A percentile compares a stretch with the other conserved stretches of the same genome.
These are phyloP conservation scores for Platanthera zijinensis DNA, from an alignment of 106 monocot species.

Conservation along the genomic window DNA sequence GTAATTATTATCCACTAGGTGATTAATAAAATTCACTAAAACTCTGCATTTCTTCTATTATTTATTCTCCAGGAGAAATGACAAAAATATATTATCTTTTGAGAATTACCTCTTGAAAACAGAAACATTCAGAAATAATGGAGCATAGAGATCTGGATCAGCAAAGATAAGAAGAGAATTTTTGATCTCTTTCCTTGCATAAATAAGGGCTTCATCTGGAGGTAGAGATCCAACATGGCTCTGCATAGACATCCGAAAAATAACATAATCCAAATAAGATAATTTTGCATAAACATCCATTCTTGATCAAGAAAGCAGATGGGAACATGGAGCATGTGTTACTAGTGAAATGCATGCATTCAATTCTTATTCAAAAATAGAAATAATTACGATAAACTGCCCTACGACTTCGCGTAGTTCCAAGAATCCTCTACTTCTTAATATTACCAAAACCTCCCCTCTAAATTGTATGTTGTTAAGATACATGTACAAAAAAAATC, in stretches of 20 bases:
- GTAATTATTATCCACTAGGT: too few species aligned
- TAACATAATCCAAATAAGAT: neutral
- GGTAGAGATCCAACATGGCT: conserved; percentile 27
- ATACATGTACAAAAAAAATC: too few species aligned
- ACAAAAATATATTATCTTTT: neutral
- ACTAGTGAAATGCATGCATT: neutral
- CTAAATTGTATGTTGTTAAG: too few species aligned
- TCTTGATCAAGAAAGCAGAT: neutral
- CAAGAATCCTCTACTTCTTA: too few species aligned
- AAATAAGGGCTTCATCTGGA: conserved; percentile 47
- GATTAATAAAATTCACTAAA: neutral
- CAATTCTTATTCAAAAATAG: too few species aligned
- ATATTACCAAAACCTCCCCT: too few species aligned
- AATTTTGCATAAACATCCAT: neutral
- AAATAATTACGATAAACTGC: too few species aligned
- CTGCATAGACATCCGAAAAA: conserved; percentile 9
- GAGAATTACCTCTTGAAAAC: conserved; percentile 53
- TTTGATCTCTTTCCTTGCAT: conserved; percentile 64
- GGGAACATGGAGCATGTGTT: neutral
- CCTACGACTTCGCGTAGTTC: too few species aligned
- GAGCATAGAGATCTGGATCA: conserved; percentile 60
- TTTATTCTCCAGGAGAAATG: neutral
- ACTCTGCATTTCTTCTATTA: neutral
- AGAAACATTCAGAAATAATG: conserved; percentile 63
- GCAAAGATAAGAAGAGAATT: conserved; percentile 36